Evolutionary conservation across 164 flowering plant species (phyloP).

Genomic region (Dillenia suffruticosa): DNA sequence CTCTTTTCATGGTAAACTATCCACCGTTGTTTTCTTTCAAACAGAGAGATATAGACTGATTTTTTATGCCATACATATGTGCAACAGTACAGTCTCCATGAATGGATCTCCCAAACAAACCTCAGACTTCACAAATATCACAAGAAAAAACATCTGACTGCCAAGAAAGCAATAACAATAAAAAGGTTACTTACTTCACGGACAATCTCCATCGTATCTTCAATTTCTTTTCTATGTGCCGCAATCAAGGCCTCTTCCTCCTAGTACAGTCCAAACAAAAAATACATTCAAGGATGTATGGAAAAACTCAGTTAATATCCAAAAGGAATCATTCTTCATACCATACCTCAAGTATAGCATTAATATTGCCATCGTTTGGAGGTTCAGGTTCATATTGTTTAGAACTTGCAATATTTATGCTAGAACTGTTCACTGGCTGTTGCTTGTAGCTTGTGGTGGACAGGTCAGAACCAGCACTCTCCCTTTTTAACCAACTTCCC

Average conservation of each 20-base stretch:
- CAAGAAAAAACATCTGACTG: too few species aligned
- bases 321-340: background rate
- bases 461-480: constrained; percentile 37
- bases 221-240: constrained; percentile 96
- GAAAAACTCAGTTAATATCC: background rate
- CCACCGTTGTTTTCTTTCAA: too few species aligned
- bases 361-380: constrained; percentile 56
- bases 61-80: too few species aligned
- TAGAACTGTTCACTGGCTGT: constrained; percentile 37
- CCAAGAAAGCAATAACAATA: background rate
- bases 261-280: constrained; percentile 29
- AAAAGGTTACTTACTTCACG: constrained; percentile 70
- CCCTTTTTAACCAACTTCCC: constrained; percentile 52
- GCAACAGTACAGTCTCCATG: too few species aligned
- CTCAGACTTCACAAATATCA: too few species aligned
- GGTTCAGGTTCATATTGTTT: constrained; percentile 52
- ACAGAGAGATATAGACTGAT: too few species aligned
- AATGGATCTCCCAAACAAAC: too few species aligned
- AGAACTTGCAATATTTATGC: constrained; percentile 26
- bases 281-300: background rate
- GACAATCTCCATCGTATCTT: constrained; percentile 97
- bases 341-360: constrained; percentile 82
- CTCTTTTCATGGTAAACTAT: too few species aligned
- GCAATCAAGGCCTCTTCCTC: constrained; percentile 94
- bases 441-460: constrained; percentile 38